A percentile compares a stretch with the other conserved stretches of the same genome.
Conservation (phyloP, 1,284 basidiomycete species). For the Rhizoctonia solani region DNA sequence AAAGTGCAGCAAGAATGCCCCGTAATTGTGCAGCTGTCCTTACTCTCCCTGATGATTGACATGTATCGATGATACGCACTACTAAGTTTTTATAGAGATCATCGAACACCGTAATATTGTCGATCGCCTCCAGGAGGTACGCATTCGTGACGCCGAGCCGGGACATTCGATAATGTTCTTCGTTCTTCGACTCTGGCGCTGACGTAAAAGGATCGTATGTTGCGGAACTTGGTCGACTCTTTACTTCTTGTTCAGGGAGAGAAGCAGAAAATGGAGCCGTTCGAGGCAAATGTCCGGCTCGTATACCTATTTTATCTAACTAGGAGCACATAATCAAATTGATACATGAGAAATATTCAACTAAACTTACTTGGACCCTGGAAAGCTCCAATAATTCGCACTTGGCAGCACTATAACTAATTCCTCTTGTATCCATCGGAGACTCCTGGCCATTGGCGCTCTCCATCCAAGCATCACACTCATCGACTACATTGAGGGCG, state of each 20-base stretch:
- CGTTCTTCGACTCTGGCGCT: slow-evolving; percentile 15
- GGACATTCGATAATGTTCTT: slow-evolving; percentile 37
- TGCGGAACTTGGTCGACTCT: slow-evolving; percentile 18
- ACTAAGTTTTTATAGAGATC: slow-evolving; percentile 73
- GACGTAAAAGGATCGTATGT: slow-evolving; percentile 8
- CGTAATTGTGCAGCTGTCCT: slow-evolving; percentile 86
- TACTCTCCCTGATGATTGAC: slow-evolving; percentile 75
- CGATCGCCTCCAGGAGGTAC: slow-evolving; percentile 67
- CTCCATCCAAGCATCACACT: slow-evolving; percentile 77
- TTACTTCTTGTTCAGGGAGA: slow-evolving; percentile 28
- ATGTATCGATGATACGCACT: slow-evolving; percentile 81
- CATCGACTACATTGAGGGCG: slow-evolving; percentile 82
- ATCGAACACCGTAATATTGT: slow-evolving; percentile 65
- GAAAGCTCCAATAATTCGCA: slow-evolving; percentile 84
- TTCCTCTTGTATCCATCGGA: slow-evolving; percentile 45
- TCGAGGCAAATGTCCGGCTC: slow-evolving; percentile 69
- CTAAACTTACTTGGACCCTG: slow-evolving; percentile 70
- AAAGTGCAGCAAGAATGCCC: slow-evolving; percentile 81
- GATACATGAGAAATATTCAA: no score
- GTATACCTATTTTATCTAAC: slow-evolving; percentile 83
- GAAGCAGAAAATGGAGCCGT: slow-evolving; percentile 71
- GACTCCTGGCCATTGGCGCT: slow-evolving; percentile 51
- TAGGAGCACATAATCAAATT: no score
- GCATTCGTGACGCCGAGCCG: slow-evolving; percentile 47
- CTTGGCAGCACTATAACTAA: slow-evolving; percentile 66